Evolutionary conservation across 352 stramenopile genomes (phyloP).

Genomic region (Pythium angustatum): DNA sequence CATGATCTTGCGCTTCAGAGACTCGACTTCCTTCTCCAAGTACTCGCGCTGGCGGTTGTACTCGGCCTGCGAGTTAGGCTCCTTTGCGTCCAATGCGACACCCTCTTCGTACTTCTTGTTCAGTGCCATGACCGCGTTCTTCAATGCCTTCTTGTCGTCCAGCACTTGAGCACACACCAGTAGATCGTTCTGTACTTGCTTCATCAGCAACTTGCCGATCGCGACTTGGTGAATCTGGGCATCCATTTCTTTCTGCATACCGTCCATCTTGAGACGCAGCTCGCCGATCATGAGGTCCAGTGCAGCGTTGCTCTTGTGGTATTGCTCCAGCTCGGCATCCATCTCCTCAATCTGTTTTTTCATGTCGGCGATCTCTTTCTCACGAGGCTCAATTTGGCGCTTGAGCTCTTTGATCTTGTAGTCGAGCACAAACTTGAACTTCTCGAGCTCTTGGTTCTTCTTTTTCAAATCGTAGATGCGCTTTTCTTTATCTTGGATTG

Average conservation of each 20-base stretch:
- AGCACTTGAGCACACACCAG: slow-evolving; percentile 69
- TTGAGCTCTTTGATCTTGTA: slow-evolving; percentile 98
- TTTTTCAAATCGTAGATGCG: slow-evolving; percentile 97
- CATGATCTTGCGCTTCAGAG: slow-evolving; percentile 90
- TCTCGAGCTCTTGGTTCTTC: slow-evolving; percentile 97
- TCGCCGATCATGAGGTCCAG: slow-evolving; percentile 95
- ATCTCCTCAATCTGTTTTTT: slow-evolving; percentile 96
- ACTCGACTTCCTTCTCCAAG: slow-evolving; percentile 88
- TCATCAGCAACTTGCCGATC: slow-evolving; percentile 64
- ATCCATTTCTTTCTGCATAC: slow-evolving; percentile 86
- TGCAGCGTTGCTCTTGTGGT: slow-evolving; percentile 94
- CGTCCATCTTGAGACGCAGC: slow-evolving; percentile 92
- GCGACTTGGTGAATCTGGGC: slow-evolving; percentile 65
- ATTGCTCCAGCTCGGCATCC: slow-evolving; percentile 94
- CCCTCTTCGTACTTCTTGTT: slow-evolving; percentile 88
- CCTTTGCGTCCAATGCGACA: slow-evolving; percentile 70
- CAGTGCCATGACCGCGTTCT: slow-evolving; percentile 72
- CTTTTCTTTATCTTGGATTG: slow-evolving; percentile 96
- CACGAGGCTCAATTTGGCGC: slow-evolving; percentile 94
- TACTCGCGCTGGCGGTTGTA: slow-evolving; percentile 92
- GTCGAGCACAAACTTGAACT: slow-evolving; percentile 97
- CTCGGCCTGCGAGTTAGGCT: slow-evolving; percentile 89
- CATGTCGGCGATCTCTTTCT: slow-evolving; percentile 94
- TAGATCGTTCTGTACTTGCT: slow-evolving; percentile 80
- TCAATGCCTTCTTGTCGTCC: slow-evolving; percentile 79